Conservation (phyloP, 2,329 filamentous ascomycete genomes). For the Aurifilum marmelostoma region DNA sequence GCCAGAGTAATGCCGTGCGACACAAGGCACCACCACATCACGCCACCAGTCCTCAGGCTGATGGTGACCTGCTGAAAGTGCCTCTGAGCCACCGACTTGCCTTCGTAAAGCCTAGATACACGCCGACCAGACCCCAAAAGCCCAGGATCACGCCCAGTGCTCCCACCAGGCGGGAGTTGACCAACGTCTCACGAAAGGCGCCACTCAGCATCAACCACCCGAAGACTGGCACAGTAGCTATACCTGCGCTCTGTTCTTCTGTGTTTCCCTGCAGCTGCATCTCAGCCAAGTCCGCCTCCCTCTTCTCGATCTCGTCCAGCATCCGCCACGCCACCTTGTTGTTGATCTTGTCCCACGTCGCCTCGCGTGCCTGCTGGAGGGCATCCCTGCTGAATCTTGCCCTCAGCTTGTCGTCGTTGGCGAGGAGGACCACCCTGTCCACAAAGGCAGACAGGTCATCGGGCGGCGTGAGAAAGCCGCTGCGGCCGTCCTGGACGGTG, state of each 20-base stretch:
- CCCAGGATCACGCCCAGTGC: constrained; percentile 51
- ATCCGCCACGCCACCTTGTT: constrained; percentile 70
- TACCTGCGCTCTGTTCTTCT: not conserved
- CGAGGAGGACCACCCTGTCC: constrained; percentile 53
- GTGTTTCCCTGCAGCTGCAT: constrained; percentile 10
- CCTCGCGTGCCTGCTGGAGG: constrained; percentile 61
- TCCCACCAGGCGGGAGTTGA: constrained; percentile 49
- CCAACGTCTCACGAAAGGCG: constrained; percentile 44
- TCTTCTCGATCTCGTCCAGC: constrained; percentile 54
- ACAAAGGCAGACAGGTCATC: constrained; percentile 64
- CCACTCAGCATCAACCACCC: constrained; percentile 50
- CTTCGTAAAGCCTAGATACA: constrained; percentile 55
- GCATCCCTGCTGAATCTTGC: constrained; percentile 50
- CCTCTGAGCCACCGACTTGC: constrained; percentile 41
- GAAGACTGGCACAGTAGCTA: constrained; percentile 41
- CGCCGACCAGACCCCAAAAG: constrained; percentile 53
- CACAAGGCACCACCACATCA: not conserved
- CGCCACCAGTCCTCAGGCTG: not conserved
- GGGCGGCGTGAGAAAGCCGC: constrained; percentile 64
- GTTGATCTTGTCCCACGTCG: constrained; percentile 74
- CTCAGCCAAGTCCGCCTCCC: constrained; percentile 40
- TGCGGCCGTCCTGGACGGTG: constrained; percentile 62
- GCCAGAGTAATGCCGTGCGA: not conserved
- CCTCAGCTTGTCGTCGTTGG: constrained; percentile 49
- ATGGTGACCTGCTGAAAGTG: constrained; percentile 13